Conservation (phyloP, 106 monocot species). For the Allium cepa region DNA sequence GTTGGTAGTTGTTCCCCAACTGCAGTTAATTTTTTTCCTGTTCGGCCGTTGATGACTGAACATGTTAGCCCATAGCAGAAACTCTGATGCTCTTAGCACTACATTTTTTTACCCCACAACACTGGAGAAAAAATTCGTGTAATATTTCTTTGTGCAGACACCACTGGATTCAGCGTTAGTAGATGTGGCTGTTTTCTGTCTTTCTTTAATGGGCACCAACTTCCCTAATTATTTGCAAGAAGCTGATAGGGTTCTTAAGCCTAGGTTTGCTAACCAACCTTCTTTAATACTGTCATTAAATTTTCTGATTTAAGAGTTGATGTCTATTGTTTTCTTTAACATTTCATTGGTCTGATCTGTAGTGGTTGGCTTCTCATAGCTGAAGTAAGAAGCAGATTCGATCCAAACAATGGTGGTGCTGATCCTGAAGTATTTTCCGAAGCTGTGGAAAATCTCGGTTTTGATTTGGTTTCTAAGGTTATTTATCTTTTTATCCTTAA, state of each 20-base stretch:
- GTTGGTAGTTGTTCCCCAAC: too few species aligned
- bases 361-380: constrained; percentile 99
- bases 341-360: constrained; percentile 2
- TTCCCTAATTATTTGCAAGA: constrained; percentile 77
- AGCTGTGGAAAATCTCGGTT: constrained; percentile 57
- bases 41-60: too few species aligned
- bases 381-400: constrained; percentile 92
- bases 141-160: constrained; percentile 45
- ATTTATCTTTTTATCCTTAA: neutral
- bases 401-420: constrained; percentile 89
- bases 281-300: neutral
- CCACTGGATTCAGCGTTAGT: constrained; percentile 70
- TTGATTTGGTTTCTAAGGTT: constrained; percentile 48
- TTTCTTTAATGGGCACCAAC: constrained; percentile 95
- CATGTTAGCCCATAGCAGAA: too few species aligned
- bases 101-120: neutral
- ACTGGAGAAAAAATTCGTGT: neutral
- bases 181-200: constrained; percentile 93
- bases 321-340: neutral
- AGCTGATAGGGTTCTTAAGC: constrained; percentile 85
- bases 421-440: constrained; percentile 65
- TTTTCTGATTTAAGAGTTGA: neutral
- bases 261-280: constrained; percentile 34
- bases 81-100: neutral
- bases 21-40: too few species aligned